phyloP scores from a whole-genome alignment of 306 rosid species.

The Corylus heterophylla region DNA sequence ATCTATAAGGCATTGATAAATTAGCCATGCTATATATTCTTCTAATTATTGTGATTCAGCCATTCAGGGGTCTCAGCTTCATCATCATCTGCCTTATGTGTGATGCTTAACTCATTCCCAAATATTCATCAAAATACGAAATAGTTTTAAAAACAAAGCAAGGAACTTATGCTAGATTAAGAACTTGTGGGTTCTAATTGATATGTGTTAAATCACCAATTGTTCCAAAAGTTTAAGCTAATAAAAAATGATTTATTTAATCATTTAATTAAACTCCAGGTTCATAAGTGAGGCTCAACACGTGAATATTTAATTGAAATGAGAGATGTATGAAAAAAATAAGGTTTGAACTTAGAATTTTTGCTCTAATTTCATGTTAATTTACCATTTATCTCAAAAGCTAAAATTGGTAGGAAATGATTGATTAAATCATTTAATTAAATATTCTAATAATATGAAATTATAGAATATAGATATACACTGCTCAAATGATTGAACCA shows the following conservation, averaged over 20 bases:
- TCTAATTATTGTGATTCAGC: not conserved
- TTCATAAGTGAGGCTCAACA: too few species aligned
- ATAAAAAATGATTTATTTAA: too few species aligned
- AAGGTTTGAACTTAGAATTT: too few species aligned
- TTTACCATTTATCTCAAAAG: too few species aligned
- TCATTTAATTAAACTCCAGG: too few species aligned
- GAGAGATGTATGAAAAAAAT: too few species aligned
- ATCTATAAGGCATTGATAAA: not conserved
- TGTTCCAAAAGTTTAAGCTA: too few species aligned
- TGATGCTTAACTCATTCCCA: not conserved
- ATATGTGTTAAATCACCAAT: too few species aligned
- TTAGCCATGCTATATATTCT: not conserved
- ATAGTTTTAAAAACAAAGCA: not conserved
- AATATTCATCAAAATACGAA: not conserved
- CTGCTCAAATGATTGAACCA: not conserved
- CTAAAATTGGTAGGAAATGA: too few species aligned
- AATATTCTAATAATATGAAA: not conserved
- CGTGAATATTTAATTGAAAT: too few species aligned
- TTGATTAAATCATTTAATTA: too few species aligned
- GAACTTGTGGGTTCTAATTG: not conserved
- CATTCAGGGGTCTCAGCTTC: not conserved
- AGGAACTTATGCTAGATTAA: not conserved
- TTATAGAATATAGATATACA: not conserved
- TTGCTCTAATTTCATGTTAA: too few species aligned
- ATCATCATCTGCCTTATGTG: not conserved